phyloP scores from a whole-genome alignment of 495 filamentous ascomycete genomes.

The Xylona heveae region DNA sequence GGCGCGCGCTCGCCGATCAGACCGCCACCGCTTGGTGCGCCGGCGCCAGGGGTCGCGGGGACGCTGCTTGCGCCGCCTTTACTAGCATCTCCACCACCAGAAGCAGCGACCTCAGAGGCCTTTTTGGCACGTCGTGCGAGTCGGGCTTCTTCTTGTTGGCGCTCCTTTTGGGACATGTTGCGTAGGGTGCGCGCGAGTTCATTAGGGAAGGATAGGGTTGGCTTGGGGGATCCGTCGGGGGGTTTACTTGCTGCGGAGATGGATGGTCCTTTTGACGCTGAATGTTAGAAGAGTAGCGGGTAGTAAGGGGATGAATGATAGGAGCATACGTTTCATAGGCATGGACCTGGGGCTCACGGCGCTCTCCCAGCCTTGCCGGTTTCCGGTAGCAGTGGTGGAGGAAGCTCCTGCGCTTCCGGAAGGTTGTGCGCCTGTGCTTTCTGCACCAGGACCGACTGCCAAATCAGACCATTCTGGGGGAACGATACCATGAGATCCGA shows the following conservation, averaged over 20 bases:
- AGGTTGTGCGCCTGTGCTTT: slow-evolving; percentile 20
- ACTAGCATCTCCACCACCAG: slow-evolving; percentile 16
- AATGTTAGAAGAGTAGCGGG: no score
- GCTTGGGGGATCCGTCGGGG: slow-evolving; percentile 10
- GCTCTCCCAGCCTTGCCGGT: slow-evolving; percentile 13
- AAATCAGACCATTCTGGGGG: slow-evolving; percentile 49
- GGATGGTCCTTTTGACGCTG: slow-evolving; percentile 8
- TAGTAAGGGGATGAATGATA: no score
- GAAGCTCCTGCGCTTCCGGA: no score
- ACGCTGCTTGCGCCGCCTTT: slow-evolving; percentile 14
- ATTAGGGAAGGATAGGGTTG: slow-evolving; percentile 11
- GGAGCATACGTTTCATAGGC: slow-evolving; percentile 36
- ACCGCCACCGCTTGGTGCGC: slow-evolving; percentile 16
- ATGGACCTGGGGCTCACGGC: slow-evolving; percentile 20
- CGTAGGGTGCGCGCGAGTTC: slow-evolving; percentile 12
- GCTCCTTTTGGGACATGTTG: slow-evolving; percentile 16
- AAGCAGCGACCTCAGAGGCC: slow-evolving; percentile 20
- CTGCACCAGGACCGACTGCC: slow-evolving; percentile 14
- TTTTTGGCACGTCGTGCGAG: slow-evolving; percentile 27
- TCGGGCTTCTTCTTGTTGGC: slow-evolving; percentile 27
- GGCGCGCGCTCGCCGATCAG: slow-evolving; percentile 20
- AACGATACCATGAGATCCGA: slow-evolving; percentile 48
- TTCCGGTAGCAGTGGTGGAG: slow-evolving; percentile 4
- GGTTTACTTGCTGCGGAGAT: not conserved
- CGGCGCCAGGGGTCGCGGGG: slow-evolving; percentile 20